Evolutionary conservation across 139 green algal genomes (phyloP), one percentile per base, ranked within the genome.

Genomic region (Trebouxia sp.): DNA sequence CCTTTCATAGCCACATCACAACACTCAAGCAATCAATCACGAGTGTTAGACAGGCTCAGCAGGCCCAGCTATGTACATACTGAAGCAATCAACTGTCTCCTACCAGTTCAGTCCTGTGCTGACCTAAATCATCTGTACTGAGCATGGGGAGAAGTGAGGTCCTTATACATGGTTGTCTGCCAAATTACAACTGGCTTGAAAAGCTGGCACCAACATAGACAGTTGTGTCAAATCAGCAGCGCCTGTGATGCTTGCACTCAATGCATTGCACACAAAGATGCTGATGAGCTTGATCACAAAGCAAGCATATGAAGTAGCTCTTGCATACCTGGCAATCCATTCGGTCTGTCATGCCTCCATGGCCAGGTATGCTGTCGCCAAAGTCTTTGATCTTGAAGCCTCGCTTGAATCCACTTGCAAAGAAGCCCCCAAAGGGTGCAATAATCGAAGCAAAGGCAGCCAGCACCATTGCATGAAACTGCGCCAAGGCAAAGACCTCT

Each of bases 361-460:
- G 97, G 0, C 97, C 97, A 11, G 97, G 97, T 74, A 99, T 99
- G 55, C 86, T 95, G 82, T 98, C 92, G 1, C 95, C 96, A 91
- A 99, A 99, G 84, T 99, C 97, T 87, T 99, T 98, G 83, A 99
- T 96, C 75, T 97, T 95, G 85, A 99, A 98, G 28, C 95, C 95
- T 17, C 97, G 92, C 92, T 99, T 99, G 90, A 99, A 98, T 22
- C 97, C 97, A 38, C 87, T 96, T 7, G 95, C 97, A 78, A 98
- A 99, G 83, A 99, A 99, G 22, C 97, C 97, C 47, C 93, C 97
- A 87, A 99, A 99, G 15, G 97, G 97, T 22, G 96, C 95, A 65
- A 98, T 96, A 67, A 95, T 79, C 24, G 94, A 98, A 3, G 97
- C 97, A 84, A 99, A 99, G 7, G 92, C 50, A 0, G 94, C 92